Conservation (phyloP, 441 rosid species). For the Daphne laureola region DNA sequence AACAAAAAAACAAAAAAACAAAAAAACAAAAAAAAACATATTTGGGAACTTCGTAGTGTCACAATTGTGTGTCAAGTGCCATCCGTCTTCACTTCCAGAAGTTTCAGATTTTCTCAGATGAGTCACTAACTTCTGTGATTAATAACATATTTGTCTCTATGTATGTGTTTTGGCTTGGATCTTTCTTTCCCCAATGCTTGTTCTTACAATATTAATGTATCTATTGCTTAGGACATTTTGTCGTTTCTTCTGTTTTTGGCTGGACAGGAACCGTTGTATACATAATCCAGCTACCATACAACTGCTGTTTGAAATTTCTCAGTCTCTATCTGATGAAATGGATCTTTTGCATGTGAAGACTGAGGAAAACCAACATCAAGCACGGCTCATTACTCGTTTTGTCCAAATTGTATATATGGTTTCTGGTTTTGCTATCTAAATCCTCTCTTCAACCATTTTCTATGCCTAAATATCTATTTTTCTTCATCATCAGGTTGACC, state of each 20-base stretch:
- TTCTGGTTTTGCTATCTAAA: constrained; percentile 7
- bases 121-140: too few species aligned
- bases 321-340: constrained; percentile 50
- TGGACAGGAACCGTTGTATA: constrained; percentile 53
- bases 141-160: too few species aligned
- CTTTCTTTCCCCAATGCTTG: too few species aligned
- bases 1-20: too few species aligned
- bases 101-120: too few species aligned
- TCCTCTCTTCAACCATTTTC: background rate
- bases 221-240: too few species aligned
- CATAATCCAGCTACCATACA: constrained; percentile 51
- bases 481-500: constrained; percentile 52
- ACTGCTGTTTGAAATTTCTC: constrained; percentile 72
- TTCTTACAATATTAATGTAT: too few species aligned
- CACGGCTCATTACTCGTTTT: constrained; percentile 63
- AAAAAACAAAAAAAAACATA: too few species aligned
- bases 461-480: constrained; percentile 11
- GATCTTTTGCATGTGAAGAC: constrained; percentile 53
- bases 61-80: too few species aligned
- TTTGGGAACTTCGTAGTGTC: too few species aligned
- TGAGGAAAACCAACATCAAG: constrained; percentile 57
- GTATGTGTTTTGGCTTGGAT: too few species aligned
- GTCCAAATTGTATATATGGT: constrained; percentile 49
- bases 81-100: too few species aligned
- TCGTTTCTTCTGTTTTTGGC: constrained; percentile 15